Evolutionary conservation across 2,329 filamentous ascomycete genomes (phyloP), one percentile per base, ranked within the genome.

Genomic region (Xylaria digitata): DNA sequence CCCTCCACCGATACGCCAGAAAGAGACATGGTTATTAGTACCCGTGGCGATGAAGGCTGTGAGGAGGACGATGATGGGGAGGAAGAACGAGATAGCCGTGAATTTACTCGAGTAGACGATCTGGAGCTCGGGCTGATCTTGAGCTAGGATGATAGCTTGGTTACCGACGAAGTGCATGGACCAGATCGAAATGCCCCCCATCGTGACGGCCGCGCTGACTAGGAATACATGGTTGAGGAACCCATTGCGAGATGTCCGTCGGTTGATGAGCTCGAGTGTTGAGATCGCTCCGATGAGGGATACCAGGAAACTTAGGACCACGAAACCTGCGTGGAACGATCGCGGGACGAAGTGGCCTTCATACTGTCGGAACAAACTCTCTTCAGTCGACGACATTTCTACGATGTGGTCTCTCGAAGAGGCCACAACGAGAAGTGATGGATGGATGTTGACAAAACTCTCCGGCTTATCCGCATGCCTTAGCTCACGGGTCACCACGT

Each of bases 121-220:
- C 70, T 95, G 92, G 11, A 93, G 82, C 42, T 86, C 80, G 13
- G 80, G 69, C 66, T 87, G 79, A 45, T 91, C 91, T 69, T 89
- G 71, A 45, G 85, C 90, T 19, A 97, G 85, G 30, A 90, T 82
- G 67, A 95, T 91, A 15, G 93, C 92, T 59, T 91, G 86, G 76
- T 96, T 95, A 23, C 92, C 93, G 71, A 96, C 90, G 74, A 92
- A 95, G 76, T 96, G 92, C 86, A 92, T 92, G 73, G 86, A 90
- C 90, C 89, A 93, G 65, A 92, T 92, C 45, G 90, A 83, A 67
- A 93, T 88, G 2, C 89, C 90, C 7, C 91, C 91, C 90, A 93
- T 92, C 2, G 88, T 86, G 30, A 92, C 81, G 4, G 90, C 87
- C 6, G 90, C 87, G 42, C 86, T 86, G 13, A 89, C 72, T 2